These are phyloP conservation scores for Trametes punicea DNA, from an alignment of 768 basidiomycete species.

Conservation along the genomic window DNA sequence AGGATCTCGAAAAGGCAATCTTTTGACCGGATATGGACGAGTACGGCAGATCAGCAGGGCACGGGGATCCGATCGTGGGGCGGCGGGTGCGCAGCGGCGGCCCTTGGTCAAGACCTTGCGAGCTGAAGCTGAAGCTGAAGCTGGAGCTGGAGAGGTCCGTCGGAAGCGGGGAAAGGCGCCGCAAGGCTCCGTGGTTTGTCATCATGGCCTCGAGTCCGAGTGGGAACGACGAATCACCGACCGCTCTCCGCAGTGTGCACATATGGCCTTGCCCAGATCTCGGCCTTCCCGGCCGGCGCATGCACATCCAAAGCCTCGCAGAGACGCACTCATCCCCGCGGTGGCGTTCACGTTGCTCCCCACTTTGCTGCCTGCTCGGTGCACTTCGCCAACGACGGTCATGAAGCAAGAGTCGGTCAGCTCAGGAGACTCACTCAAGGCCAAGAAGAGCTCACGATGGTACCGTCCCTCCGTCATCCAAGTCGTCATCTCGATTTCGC, in stretches of 20 bases:
- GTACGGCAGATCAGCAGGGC: neutral
- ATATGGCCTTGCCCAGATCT: neutral
- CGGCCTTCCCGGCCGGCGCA: neutral
- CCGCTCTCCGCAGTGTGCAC: neutral
- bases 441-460: conserved; percentile 8
- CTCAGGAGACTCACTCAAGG: conserved; percentile 7
- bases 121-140: no score
- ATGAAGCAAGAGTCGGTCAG: conserved; percentile 17
- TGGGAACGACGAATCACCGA: neutral
- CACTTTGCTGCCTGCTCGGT: neutral
- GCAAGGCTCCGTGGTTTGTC: neutral
- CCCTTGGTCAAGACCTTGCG: no score
- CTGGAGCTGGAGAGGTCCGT: no score
- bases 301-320: neutral
- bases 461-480: neutral
- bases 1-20: neutral
- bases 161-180: neutral
- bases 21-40: neutral
- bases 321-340: neutral
- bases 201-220: neutral
- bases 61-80: neutral
- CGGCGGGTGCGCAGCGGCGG: no score
- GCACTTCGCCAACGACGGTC: neutral
- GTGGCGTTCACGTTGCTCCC: neutral
- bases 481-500: neutral